phyloP scores from a whole-genome alignment of 306 rosid species.

The Cucurbita ficifolia region DNA sequence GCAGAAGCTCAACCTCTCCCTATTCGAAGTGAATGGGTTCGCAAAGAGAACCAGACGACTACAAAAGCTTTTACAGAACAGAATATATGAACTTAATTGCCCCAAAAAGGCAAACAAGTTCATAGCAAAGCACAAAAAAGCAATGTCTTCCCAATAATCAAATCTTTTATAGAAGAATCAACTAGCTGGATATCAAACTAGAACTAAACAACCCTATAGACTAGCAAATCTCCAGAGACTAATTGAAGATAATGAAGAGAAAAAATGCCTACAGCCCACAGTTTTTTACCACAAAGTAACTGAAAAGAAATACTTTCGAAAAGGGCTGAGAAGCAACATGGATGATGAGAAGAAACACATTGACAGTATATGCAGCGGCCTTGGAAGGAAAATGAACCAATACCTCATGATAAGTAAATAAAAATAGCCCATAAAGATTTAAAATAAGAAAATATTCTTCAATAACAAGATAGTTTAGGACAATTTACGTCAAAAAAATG shows the following conservation, averaged over 20 bases:
- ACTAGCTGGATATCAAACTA: conserved; percentile 1
- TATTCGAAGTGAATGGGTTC: conserved; percentile 69
- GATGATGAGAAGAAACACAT: not conserved
- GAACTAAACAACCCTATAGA: not conserved
- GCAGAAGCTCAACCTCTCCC: conserved; percentile 97
- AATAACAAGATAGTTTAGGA: not conserved
- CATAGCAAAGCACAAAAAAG: conserved; percentile 9
- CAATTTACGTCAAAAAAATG: not conserved
- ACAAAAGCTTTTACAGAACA: conserved; percentile 29
- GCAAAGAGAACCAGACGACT: conserved; percentile 52
- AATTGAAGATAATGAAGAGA: not conserved
- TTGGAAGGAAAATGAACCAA: not conserved
- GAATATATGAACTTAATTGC: conserved; percentile 26
- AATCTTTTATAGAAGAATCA: not conserved
- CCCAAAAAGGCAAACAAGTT: conserved; percentile 21
- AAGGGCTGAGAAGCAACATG: not conserved
- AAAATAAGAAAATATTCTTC: not conserved
- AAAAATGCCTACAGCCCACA: not conserved
- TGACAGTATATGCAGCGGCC: not conserved
- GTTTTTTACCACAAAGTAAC: not conserved
- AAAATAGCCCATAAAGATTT: not conserved
- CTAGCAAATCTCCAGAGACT: not conserved
- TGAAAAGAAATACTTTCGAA: not conserved
- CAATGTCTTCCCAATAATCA: conserved; percentile 8
- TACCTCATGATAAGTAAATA: not conserved